Percentiles rank a stretch among this genome's conserved stretches.
phyloP scores from a whole-genome alignment of 176 grass and related monocot species.

The Cocos nucifera region DNA sequence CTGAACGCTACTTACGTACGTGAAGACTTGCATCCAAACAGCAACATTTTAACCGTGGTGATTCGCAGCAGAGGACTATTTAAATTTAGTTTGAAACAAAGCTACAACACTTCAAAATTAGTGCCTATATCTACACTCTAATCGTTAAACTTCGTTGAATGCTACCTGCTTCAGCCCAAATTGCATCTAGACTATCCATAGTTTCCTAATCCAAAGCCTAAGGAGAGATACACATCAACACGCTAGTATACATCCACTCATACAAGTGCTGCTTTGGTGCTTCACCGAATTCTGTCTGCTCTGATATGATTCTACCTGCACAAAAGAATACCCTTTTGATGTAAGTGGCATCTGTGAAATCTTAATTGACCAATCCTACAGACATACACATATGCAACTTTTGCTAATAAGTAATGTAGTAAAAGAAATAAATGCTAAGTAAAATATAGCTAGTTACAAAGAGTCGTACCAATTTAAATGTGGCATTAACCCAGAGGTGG shows the following conservation, averaged over 20 bases:
- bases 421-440: too few relatives aligned
- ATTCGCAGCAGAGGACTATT: not conserved
- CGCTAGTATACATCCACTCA: not conserved
- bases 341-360: not conserved
- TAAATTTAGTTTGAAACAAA: too few relatives aligned
- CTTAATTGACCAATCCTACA: too few relatives aligned
- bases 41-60: slow-evolving; percentile 22
- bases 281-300: too few relatives aligned
- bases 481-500: slow-evolving; percentile 21
- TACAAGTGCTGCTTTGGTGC: too few relatives aligned
- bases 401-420: too few relatives aligned
- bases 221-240: not conserved
- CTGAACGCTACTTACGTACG: too few relatives aligned
- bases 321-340: not conserved
- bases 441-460: too few relatives aligned
- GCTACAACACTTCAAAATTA: not conserved
- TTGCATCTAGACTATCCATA: not conserved
- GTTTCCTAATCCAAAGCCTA: not conserved
- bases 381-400: too few relatives aligned
- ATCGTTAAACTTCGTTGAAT: not conserved
- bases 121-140: slow-evolving; percentile 13
- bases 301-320: not conserved
- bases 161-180: too few relatives aligned
- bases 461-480: not conserved
- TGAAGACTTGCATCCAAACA: not conserved